Evolutionary conservation across 176 grass and related monocot genomes (phyloP), one percentile per base, ranked within the genome.

Genomic region (Hsuehochloa calcarea): DNA sequence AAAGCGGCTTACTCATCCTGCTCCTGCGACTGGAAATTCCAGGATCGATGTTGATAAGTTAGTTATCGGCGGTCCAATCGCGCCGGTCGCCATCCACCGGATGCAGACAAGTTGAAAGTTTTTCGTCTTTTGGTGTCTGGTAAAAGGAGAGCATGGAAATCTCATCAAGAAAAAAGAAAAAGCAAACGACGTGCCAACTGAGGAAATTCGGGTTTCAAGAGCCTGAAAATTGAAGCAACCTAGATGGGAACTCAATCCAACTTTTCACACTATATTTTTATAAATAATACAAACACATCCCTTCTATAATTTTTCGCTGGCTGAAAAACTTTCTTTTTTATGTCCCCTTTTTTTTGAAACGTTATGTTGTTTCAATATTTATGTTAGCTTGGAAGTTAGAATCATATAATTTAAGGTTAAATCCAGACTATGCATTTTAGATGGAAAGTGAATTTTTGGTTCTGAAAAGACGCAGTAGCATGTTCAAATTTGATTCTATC

Each of bases 31-130:
- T 10, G 41, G 3, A 16, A 65, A 27, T 78, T 63, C 58, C 75
- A 2, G 25, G 40, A 31, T 10, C 16, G 40, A 31, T 10, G 25
- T 5, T 34, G 51, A 46, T 61, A 9, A 3, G 52, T 59, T 60
- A 8, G 80, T 71, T 82, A 45, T 46, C 16, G 67, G 23, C 67
- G 38, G 80, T 71, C 80, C 67, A 82, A 59, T 19, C 68, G 61
- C 52, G 67, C 0, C 50, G 10, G 68, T 82, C 80, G 23, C 68
- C 68, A 46, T 82, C 66, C 20, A 29, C 5, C 10, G 20, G 38
- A 47, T 20, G 39, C 68, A 8, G 12, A 26, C 2, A 71, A 27
- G 2, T 25, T 45, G 10, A 16, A 26, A 16, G n/a, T 6, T 16
- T 65, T 26, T 46, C 44, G 14, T 7, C 11, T 27, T 72, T 27